These are phyloP conservation scores for Ustilago vetiveriae DNA, from an alignment of 1,284 basidiomycete species.

Conservation along the genomic window DNA sequence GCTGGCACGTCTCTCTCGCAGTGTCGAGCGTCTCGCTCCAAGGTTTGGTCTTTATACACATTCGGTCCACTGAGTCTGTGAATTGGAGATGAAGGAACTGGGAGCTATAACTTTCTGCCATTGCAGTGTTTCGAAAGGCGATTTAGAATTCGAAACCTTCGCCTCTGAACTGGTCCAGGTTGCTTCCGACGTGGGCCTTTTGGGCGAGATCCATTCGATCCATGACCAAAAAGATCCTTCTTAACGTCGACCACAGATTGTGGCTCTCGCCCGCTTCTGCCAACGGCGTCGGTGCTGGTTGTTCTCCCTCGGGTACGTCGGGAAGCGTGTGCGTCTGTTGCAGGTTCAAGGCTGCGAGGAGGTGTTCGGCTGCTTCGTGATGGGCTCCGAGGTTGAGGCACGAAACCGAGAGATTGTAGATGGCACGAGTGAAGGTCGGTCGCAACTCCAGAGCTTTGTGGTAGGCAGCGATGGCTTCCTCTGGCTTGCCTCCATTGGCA, in stretches of 20 bases:
- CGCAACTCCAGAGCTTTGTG: conserved; percentile 89
- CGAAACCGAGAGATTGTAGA: conserved; percentile 96
- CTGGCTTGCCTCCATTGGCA: conserved; percentile 90
- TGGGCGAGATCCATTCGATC: conserved; percentile 72
- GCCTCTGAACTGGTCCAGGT: conserved; percentile 78
- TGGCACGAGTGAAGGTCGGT: conserved; percentile 95
- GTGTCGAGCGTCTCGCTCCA: too few species aligned
- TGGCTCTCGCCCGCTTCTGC: conserved; percentile 63
- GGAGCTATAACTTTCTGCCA: too few species aligned
- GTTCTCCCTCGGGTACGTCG: conserved; percentile 56
- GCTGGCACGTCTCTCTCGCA: too few species aligned
- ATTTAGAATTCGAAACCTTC: conserved; percentile 84
- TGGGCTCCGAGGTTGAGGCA: conserved; percentile 97
- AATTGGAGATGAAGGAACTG: too few species aligned
- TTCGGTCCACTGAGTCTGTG: too few species aligned
- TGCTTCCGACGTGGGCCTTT: conserved; percentile 69
- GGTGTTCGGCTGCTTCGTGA: conserved; percentile 95
- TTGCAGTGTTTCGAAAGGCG: too few species aligned
- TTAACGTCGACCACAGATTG: conserved; percentile 90
- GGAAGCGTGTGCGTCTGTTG: conserved; percentile 71
- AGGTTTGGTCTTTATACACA: too few species aligned
- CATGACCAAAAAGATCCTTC: conserved; percentile 72
- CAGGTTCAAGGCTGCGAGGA: conserved; percentile 87
- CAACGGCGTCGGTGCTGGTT: conserved; percentile 47
- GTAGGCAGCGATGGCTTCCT: conserved; percentile 95